Base-by-base conservation (phyloP, 106 monocot species). In the Amphibolis antarctica region DNA sequence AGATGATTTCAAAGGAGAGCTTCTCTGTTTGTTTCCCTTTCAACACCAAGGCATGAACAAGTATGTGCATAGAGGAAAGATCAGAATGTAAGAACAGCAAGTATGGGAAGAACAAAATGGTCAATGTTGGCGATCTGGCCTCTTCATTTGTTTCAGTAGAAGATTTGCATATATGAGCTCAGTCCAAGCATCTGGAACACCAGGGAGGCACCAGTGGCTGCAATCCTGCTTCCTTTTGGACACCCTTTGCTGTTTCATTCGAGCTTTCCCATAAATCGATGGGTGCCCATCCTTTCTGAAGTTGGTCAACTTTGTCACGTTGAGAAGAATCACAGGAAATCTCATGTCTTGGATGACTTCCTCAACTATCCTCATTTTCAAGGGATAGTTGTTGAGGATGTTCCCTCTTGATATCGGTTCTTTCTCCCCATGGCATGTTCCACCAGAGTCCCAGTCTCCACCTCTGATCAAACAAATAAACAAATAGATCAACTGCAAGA, bases 131-230 rank as follows among this genome's bases (percentile, higher is more conserved):
- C 28, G n/a, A n/a, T n/a, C 12, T 12, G 0, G 24, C 26, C 12
- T 27, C 23, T 36, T 36, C 46, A 24, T 64, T 64, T 48, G 27
- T 45, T 64, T 27, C 19, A 28, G 46, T 4, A 93, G 80, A 45
- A 96, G 82, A 11, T 69, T 66, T 1, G 89, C 84, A 62, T 96
- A 96, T 27, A 96, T 80, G 49, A 96, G 60, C 74, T 96, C 89
- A 65, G 89, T 96, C 94, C 94, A 96, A n/a, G 89, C 60, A 76
- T 96, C 94, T 13, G 94, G 94, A 21, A 96, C 76, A 17, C 94
- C 94, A 69, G 94, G 89, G 42, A 96, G 82, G 28, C 94, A 96
- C 89, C 89, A 96, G 59, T 96, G 94, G 63, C 89, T 96, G 79
- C 94, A 96, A 59, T 96, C 94, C 75, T 96, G 86, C 72, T 59